Conservation (phyloP, 805 yeast genomes). For the Starmerella apicola region DNA sequence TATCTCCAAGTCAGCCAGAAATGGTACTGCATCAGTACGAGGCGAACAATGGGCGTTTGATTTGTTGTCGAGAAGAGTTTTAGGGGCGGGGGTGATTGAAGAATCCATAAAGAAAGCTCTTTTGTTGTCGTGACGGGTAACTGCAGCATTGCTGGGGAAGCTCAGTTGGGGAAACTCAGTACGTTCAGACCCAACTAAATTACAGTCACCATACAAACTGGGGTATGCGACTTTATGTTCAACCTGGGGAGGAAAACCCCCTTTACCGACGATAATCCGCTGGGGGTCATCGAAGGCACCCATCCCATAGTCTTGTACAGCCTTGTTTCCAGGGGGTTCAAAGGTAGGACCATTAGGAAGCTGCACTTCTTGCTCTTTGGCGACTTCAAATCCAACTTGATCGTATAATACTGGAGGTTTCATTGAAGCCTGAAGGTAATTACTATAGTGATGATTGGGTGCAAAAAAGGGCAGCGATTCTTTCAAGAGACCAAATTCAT, state of each 20-base stretch:
- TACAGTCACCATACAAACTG: slow-evolving; percentile 64
- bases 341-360: slow-evolving; percentile 95
- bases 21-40: slow-evolving; percentile 10
- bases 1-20: slow-evolving; percentile 34
- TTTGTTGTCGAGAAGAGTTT: not conserved
- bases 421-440: not conserved
- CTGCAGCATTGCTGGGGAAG: slow-evolving; percentile 41
- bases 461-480: not conserved
- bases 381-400: slow-evolving; percentile 68
- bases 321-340: slow-evolving; percentile 50
- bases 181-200: slow-evolving; percentile 25
- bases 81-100: slow-evolving; percentile 11
- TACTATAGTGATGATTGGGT: too few relatives aligned
- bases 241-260: slow-evolving; percentile 41
- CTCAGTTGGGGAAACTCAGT: slow-evolving; percentile 54
- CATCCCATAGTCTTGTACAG: slow-evolving; percentile 57
- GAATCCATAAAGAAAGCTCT: slow-evolving; percentile 16
- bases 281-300: slow-evolving; percentile 85
- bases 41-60: not conserved
- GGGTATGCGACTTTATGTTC: slow-evolving; percentile 86
- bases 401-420: slow-evolving; percentile 28
- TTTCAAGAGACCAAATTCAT: slow-evolving; percentile 1
- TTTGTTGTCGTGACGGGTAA: slow-evolving; percentile 7
- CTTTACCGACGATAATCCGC: slow-evolving; percentile 66
- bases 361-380: slow-evolving; percentile 77